Conservation (phyloP, 805 yeast species). For the Teunomyces aglyptinius region DNA sequence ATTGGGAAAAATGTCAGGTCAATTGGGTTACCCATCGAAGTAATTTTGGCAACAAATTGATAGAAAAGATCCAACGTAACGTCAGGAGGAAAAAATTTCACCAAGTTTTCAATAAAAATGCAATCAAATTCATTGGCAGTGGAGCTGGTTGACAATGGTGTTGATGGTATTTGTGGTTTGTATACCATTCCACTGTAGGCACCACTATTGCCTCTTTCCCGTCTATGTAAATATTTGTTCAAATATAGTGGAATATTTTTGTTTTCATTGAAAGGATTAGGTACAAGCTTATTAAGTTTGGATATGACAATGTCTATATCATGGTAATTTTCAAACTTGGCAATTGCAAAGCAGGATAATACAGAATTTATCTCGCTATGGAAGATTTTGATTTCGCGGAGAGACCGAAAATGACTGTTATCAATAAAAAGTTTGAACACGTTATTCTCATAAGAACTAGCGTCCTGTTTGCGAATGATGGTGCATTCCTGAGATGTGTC, state of each 20-base stretch:
- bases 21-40: slow-evolving; percentile 44
- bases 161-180: slow-evolving; percentile 8
- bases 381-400: slow-evolving; percentile 22
- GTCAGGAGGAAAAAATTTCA: slow-evolving; percentile 50
- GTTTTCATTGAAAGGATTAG: slow-evolving; percentile 28
- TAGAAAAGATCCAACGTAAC: slow-evolving; percentile 15
- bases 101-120: slow-evolving; percentile 42
- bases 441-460: slow-evolving; percentile 25
- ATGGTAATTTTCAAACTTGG: slow-evolving; percentile 31
- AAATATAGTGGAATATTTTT: slow-evolving; percentile 43
- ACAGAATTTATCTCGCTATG: slow-evolving; percentile 8
- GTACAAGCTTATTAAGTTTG: slow-evolving; percentile 14
- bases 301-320: slow-evolving; percentile 31
- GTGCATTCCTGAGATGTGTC: not conserved
- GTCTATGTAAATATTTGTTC: slow-evolving; percentile 63
- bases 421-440: slow-evolving; percentile 19
- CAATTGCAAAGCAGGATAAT: slow-evolving; percentile 23
- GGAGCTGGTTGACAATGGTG: slow-evolving; percentile 9
- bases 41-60: slow-evolving; percentile 43
- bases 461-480: slow-evolving; percentile 6
- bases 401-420: slow-evolving; percentile 16
- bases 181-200: not conserved
- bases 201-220: slow-evolving; percentile 42
- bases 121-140: slow-evolving; percentile 16
- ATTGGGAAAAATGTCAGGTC: slow-evolving; percentile 53